These are phyloP conservation scores for Skeletonema marinoi DNA, from an alignment of 108 stramenopile species.

Conservation along the genomic window DNA sequence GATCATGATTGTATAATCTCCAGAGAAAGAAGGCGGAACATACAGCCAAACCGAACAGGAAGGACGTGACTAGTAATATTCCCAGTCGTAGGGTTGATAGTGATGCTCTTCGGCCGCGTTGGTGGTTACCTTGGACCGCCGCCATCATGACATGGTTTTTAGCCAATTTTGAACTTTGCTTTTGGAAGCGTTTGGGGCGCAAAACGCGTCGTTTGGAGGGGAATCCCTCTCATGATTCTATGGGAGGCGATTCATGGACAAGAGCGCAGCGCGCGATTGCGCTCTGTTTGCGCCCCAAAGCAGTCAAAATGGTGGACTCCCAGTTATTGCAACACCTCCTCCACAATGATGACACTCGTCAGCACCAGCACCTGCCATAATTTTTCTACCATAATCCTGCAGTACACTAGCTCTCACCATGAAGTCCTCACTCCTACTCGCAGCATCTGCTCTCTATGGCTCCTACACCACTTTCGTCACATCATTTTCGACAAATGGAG, in stretches of 20 bases:
- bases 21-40: slow-evolving; percentile 37
- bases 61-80: slow-evolving; percentile 18
- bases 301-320: no score
- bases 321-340: no score
- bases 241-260: no score
- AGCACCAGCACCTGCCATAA: no score
- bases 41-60: slow-evolving; percentile 28
- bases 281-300: no score
- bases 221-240: no score
- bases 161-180: no score
- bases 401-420: not conserved
- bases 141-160: not conserved
- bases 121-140: not conserved
- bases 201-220: no score
- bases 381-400: no score
- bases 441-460: not conserved
- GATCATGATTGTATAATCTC: slow-evolving; percentile 30
- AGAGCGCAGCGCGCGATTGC: no score
- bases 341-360: no score
- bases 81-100: slow-evolving; percentile 3
- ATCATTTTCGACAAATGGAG: not conserved
- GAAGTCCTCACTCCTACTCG: not conserved
- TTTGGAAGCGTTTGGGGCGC: no score
- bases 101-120: not conserved
- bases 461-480: not conserved